Base-by-base conservation (phyloP, 192 early-diverging fungal species). In the Backusella tuberculispora region DNA sequence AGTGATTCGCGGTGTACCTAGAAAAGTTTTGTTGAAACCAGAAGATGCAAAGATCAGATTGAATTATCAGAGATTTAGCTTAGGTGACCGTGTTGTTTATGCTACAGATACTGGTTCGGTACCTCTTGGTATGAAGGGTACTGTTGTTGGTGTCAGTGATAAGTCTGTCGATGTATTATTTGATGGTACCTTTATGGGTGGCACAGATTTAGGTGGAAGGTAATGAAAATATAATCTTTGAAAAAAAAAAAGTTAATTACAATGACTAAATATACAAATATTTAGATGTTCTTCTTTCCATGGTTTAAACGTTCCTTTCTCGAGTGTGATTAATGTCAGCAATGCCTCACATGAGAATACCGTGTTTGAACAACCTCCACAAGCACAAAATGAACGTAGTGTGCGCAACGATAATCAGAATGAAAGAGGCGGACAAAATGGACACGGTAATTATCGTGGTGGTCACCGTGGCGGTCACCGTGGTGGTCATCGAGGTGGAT, bases 41-140 rank as follows among this genome's bases (percentile, higher is more conserved):
- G 81, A 83, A n/a, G 90, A 96, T 76, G 89, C 94, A 4, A 83
- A 83, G 37, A 87, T 88, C 24, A 78, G 92, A 13, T 87, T 98
- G 17, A 85, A 82, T 5, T 80, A 87, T 69, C 98, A 99, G 79
- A 80, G 75, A 34, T 96, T 98, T 78, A 84, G 82, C 63, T 82
- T 98, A 4, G 97, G 98, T 34, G 94, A 99, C 75, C 93, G 98
- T 13, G 90, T 98, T 0, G 81, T 93, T 6, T 93, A 90, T 81
- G 90, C 84, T 70, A 83, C 78, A 67, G 92, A 89, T 76, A 87
- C 80, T 44, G 94, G 88, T 65, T 86, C 85, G 42, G 94, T 96
- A 15, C 95, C 95, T 17, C 78, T 97, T 60, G 97, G 90, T 5
- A 86, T 89, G 26, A 87, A 88, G 69, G 98, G 98, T 26, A 95